phyloP scores from a whole-genome alignment of 352 stramenopile genomes.

The Phytophthora sp. region DNA sequence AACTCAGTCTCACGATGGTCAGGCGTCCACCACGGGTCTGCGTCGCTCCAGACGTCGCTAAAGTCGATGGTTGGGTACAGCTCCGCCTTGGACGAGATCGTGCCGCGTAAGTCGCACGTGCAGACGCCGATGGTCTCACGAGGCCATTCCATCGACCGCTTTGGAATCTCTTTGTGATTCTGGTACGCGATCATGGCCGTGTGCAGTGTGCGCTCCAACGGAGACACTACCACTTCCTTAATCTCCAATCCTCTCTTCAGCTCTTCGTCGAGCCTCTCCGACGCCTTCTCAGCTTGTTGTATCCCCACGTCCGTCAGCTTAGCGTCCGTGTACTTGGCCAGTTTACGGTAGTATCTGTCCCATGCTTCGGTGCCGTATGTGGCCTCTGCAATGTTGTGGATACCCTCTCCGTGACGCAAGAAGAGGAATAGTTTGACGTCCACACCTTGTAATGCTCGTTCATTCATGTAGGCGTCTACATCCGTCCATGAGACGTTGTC shows the following conservation, averaged over 20 bases:
- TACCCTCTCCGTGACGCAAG: slow-evolving; percentile 33
- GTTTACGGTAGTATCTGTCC: slow-evolving; percentile 35
- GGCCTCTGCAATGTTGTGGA: slow-evolving; percentile 34
- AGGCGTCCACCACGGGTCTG: slow-evolving; percentile 35
- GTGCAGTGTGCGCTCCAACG: slow-evolving; percentile 35
- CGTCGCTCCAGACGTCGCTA: slow-evolving; percentile 32
- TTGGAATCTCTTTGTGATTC: slow-evolving; percentile 28
- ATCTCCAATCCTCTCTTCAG: slow-evolving; percentile 15
- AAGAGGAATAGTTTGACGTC: slow-evolving; percentile 40
- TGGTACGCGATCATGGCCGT: slow-evolving; percentile 34
- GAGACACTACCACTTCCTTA: slow-evolving; percentile 28
- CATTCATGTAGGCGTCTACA: slow-evolving; percentile 35
- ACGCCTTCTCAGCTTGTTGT: slow-evolving; percentile 23
- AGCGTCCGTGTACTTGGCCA: slow-evolving; percentile 36
- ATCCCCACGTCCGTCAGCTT: slow-evolving; percentile 30
- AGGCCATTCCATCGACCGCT: slow-evolving; percentile 33
- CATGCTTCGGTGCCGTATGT: slow-evolving; percentile 33
- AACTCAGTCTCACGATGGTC: slow-evolving; percentile 28
- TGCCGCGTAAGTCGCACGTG: slow-evolving; percentile 33
- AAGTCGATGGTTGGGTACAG: slow-evolving; percentile 32
- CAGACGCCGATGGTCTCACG: slow-evolving; percentile 36
- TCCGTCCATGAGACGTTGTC: slow-evolving; percentile 38
- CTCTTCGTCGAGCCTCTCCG: slow-evolving; percentile 19
- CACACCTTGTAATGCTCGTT: slow-evolving; percentile 16
- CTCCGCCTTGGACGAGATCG: slow-evolving; percentile 26